Percentiles rank a stretch among this genome's conserved stretches.
Evolutionary conservation across 2,329 filamentous ascomycete species (phyloP).

Genomic region (Alternaria gaisen): DNA sequence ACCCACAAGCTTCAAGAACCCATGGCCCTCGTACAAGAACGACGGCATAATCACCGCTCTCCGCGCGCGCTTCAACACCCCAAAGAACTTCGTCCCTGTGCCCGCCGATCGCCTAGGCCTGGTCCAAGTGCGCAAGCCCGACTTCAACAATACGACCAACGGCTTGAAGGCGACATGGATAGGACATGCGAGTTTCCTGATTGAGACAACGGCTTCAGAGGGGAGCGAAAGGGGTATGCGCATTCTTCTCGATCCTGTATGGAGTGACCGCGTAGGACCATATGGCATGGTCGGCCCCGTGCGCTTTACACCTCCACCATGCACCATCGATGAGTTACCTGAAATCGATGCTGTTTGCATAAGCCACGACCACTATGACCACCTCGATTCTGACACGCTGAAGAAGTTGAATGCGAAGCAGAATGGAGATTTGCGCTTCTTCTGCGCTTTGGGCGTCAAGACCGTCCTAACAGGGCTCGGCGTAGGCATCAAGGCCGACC

Average conservation of each 20-base stretch:
- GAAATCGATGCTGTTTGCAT: conserved; percentile 62
- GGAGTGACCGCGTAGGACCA: conserved; percentile 60
- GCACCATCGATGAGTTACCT: conserved; percentile 59
- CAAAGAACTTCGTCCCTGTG: conserved; percentile 58
- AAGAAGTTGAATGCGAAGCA: conserved; percentile 51
- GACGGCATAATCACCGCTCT: conserved; percentile 39
- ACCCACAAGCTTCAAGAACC: conserved; percentile 59
- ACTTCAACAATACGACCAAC: conserved; percentile 45
- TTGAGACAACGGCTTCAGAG: conserved; percentile 52
- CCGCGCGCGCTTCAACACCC: conserved; percentile 49
- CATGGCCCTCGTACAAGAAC: conserved; percentile 57
- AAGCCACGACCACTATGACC: conserved; percentile 67
- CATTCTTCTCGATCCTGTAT: conserved; percentile 64
- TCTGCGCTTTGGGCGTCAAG: conserved; percentile 55
- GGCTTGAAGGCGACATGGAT: conserved; percentile 61
- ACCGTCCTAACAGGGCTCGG: conserved; percentile 50
- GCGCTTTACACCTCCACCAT: conserved; percentile 62
- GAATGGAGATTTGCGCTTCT: conserved; percentile 52
- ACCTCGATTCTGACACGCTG: conserved; percentile 60
- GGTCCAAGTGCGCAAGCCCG: conserved; percentile 54
- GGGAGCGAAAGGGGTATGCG: conserved; percentile 52
- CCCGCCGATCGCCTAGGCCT: conserved; percentile 54
- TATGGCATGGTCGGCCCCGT: conserved; percentile 59
- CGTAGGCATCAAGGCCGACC: conserved; percentile 47
- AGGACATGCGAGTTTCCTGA: conserved; percentile 60